Evolutionary conservation across 2,329 filamentous ascomycete genomes (phyloP).

Genomic region (Claviceps fusiformis): DNA sequence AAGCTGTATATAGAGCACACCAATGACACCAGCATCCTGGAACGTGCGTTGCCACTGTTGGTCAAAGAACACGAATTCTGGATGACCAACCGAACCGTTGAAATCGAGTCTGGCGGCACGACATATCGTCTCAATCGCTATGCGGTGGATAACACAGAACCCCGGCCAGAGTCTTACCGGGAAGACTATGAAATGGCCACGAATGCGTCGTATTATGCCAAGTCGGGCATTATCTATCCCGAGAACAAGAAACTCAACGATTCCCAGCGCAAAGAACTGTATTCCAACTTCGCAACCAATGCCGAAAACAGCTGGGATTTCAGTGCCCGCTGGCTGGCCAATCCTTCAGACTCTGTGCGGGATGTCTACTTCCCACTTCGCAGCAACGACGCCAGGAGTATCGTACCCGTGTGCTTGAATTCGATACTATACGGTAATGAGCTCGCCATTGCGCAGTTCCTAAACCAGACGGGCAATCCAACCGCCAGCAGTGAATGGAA

Average conservation of each 20-base stretch:
- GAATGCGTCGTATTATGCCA: conserved; percentile 48
- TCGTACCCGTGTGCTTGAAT: conserved; percentile 53
- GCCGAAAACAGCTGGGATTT: conserved; percentile 58
- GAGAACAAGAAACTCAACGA: conserved; percentile 35
- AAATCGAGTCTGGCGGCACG: conserved; percentile 29
- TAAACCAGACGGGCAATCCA: conserved; percentile 35
- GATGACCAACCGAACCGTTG: conserved; percentile 44
- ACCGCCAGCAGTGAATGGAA: conserved; percentile 36
- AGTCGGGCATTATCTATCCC: conserved; percentile 44
- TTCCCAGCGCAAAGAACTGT: conserved; percentile 37
- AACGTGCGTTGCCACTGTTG: conserved; percentile 46
- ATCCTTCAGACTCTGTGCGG: conserved; percentile 41
- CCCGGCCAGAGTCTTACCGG: conserved; percentile 52
- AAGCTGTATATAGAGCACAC: conserved; percentile 50
- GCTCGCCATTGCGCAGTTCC: conserved; percentile 41
- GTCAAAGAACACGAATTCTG: conserved; percentile 53
- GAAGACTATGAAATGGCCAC: conserved; percentile 55
- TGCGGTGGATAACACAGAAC: conserved; percentile 48
- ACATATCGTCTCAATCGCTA: conserved; percentile 46
- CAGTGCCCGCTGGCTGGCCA: conserved; percentile 41
- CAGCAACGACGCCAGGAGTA: conserved; percentile 43
- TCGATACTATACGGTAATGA: conserved; percentile 56
- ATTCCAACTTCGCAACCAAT: conserved; percentile 49
- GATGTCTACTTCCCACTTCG: conserved; percentile 53
- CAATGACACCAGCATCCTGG: conserved; percentile 46